A percentile compares a stretch with the other conserved stretches of the same genome.
These are phyloP conservation scores for Protomyces inundatus DNA, from an alignment of 1,139 yeast genomes.

Conservation along the genomic window DNA sequence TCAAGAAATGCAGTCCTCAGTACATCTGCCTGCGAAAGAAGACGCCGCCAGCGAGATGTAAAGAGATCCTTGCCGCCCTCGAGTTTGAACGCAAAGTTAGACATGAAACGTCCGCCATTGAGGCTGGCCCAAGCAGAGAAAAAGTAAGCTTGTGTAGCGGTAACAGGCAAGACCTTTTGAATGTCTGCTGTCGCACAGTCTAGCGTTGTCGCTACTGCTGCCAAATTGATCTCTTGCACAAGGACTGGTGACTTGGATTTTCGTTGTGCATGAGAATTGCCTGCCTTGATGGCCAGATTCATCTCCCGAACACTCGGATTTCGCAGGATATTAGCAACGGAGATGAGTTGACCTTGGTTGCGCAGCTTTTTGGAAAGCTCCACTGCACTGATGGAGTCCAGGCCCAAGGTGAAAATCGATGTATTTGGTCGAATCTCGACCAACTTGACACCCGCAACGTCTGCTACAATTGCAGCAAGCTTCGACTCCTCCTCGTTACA, in stretches of 20 bases:
- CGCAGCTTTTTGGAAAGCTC: constrained; percentile 29
- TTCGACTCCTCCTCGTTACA: constrained; percentile 5
- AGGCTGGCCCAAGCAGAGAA: constrained; percentile 31
- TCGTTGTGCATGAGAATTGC: not conserved
- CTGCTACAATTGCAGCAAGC: constrained; percentile 23
- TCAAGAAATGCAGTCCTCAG: constrained; percentile 31
- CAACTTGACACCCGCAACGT: constrained; percentile 19
- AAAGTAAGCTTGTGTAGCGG: constrained; percentile 33
- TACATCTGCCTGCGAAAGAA: constrained; percentile 22
- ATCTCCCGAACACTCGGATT: constrained; percentile 29
- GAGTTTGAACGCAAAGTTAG: constrained; percentile 29
- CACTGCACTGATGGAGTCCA: constrained; percentile 34
- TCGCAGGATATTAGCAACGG: constrained; percentile 31
- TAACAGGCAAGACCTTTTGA: constrained; percentile 30
- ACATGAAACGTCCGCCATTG: constrained; percentile 17
- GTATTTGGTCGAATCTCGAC: constrained; percentile 15
- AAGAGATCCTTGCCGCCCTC: constrained; percentile 8
- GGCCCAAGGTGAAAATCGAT: constrained; percentile 31
- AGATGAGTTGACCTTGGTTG: constrained; percentile 20
- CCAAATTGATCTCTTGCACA: not conserved
- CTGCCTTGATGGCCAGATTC: not conserved
- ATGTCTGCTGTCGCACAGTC: not conserved
- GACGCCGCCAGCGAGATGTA: constrained; percentile 28
- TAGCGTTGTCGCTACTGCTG: not conserved
- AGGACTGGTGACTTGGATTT: not conserved